Evolutionary conservation across 768 basidiomycete species (phyloP).

Genomic region (Pholiota microspora): DNA sequence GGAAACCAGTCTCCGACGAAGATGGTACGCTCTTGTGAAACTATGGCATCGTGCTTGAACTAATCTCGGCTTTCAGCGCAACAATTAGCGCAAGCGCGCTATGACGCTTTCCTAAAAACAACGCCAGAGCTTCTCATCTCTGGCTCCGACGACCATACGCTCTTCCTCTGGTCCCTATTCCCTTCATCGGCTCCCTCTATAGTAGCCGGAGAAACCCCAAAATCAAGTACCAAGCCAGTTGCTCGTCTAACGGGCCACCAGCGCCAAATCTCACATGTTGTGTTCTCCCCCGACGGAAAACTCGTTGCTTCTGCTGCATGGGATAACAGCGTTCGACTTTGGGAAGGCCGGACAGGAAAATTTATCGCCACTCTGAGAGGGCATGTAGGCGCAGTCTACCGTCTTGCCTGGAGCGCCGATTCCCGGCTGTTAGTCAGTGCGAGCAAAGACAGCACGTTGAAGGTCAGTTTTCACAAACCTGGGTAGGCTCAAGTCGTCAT

Average conservation of each 20-base stretch:
- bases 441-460: constrained; percentile 94
- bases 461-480: constrained; percentile 63
- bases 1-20: constrained; percentile 73
- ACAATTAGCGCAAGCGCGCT: constrained; percentile 72
- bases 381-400: constrained; percentile 92
- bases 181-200: constrained; percentile 37
- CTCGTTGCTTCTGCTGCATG: constrained; percentile 91
- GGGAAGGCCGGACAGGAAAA: constrained; percentile 84
- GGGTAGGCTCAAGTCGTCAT: too few species aligned
- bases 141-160: constrained; percentile 96
- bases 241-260: constrained; percentile 92
- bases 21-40: constrained; percentile 54
- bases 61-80: constrained; percentile 49
- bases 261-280: constrained; percentile 90
- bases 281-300: constrained; percentile 91
- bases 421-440: constrained; percentile 89
- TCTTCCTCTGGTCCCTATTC: constrained; percentile 93
- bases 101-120: constrained; percentile 62
- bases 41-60: background rate
- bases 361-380: constrained; percentile 90
- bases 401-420: constrained; percentile 95
- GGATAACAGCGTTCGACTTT: constrained; percentile 88
- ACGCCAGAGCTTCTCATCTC: constrained; percentile 87
- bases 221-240: constrained; percentile 36
- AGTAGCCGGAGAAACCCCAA: constrained; percentile 7